Evolutionary conservation across 805 yeast species (phyloP).

Genomic region (Barnettozyma botsteinii): DNA sequence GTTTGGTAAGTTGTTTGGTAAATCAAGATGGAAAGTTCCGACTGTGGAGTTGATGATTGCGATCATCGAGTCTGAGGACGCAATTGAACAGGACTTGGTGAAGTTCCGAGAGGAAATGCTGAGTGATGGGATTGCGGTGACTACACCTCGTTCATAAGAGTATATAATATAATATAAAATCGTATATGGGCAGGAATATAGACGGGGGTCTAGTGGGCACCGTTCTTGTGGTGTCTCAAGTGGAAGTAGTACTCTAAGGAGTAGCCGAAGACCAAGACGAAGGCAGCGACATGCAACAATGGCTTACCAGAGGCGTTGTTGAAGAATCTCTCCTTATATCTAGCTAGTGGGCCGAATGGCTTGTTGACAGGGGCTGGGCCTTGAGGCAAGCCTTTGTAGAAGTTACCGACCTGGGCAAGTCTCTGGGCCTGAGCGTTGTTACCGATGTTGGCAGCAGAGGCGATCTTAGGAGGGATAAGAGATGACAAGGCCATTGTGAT

Average conservation of each 20-base stretch:
- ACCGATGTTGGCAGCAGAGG: slow-evolving; percentile 92
- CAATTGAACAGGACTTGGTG: slow-evolving; percentile 2
- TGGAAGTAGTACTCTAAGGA: slow-evolving; percentile 92
- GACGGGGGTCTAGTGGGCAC: slow-evolving; percentile 35
- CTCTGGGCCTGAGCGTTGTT: slow-evolving; percentile 96
- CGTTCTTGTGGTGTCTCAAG: slow-evolving; percentile 54
- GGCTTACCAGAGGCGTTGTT: slow-evolving; percentile 83
- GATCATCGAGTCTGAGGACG: slow-evolving; percentile 15
- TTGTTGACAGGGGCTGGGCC: slow-evolving; percentile 78
- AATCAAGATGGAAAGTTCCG: slow-evolving; percentile 53
- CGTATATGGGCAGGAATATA: slow-evolving; percentile 26
- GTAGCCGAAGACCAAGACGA: slow-evolving; percentile 75
- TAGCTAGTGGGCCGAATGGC: slow-evolving; percentile 62
- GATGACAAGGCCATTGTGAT: too few relatives aligned
- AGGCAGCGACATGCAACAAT: slow-evolving; percentile 66
- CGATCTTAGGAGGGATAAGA: slow-evolving; percentile 97
- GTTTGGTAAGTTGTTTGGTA: slow-evolving; percentile 44
- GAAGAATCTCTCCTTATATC: slow-evolving; percentile 81
- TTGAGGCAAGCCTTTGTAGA: slow-evolving; percentile 94
- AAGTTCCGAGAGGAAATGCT: not conserved
- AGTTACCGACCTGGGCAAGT: slow-evolving; percentile 89
- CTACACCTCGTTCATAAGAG: too few relatives aligned
- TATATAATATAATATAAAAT: not conserved
- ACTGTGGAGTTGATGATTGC: slow-evolving; percentile 44
- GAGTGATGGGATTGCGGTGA: too few relatives aligned